Conservation (phyloP, 148 eudicot genomes). For the Mesembryanthemum crystallinum region DNA sequence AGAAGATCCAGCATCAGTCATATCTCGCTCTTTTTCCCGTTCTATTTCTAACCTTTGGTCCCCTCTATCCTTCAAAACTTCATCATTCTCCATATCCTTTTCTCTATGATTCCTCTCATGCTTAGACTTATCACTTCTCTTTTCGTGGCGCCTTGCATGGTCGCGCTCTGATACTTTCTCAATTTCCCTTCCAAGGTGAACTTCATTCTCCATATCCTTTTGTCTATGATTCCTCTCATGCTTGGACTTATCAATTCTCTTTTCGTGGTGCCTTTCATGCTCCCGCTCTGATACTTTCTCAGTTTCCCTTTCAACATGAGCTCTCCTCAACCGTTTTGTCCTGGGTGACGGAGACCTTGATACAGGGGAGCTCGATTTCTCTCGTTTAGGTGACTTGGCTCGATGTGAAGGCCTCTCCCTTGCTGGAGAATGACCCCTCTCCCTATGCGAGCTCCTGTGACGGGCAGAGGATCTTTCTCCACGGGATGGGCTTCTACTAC, state of each 20-base stretch:
- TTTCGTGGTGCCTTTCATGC: conserved; percentile 36
- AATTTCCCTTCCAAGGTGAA: conserved; percentile 43
- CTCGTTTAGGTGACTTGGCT: conserved; percentile 40
- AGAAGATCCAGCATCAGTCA: conserved; percentile 44
- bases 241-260: conserved; percentile 42
- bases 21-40: conserved; percentile 37
- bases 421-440: conserved; percentile 39
- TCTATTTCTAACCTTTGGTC: conserved; percentile 39
- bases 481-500: conserved; percentile 54
- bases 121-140: conserved; percentile 42
- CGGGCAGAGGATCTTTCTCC: conserved; percentile 72
- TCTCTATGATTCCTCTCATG: conserved; percentile 44
- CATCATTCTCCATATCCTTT: conserved; percentile 34
- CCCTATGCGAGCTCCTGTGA: conserved; percentile 52
- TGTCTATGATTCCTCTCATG: conserved; percentile 43
- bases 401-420: conserved; percentile 48
- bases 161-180: conserved; percentile 50
- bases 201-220: conserved; percentile 32
- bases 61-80: conserved; percentile 43
- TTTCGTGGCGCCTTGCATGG: conserved; percentile 36
- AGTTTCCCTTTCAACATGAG: conserved; percentile 50
- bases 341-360: conserved; percentile 77
- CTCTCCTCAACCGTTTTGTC: conserved; percentile 60
- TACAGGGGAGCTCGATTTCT: conserved; percentile 39
- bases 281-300: conserved; percentile 50